A percentile compares a stretch with the other conserved stretches of the same genome.
Evolutionary conservation across 257 asterid species (phyloP).

Genomic region (Nicotiana obtusifolia): DNA sequence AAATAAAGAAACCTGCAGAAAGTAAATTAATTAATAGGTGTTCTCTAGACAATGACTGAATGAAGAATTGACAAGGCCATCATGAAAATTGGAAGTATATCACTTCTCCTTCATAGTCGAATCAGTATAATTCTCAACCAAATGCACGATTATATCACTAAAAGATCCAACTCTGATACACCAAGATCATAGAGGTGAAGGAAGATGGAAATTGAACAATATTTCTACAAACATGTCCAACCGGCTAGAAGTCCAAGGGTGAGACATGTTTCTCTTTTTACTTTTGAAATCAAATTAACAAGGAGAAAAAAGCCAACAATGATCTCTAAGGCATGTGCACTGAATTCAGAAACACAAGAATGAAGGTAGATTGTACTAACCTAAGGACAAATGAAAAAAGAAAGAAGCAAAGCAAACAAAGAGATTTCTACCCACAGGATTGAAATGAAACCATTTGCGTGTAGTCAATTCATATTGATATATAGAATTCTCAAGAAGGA

Average conservation of each 20-base stretch:
- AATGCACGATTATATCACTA: not conserved
- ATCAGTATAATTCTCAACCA: not conserved
- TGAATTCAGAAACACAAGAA: constrained; percentile 2
- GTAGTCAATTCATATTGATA: not conserved
- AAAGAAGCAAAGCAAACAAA: not conserved
- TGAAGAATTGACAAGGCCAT: not conserved
- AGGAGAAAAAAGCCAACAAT: not conserved
- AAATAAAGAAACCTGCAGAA: constrained; percentile 67
- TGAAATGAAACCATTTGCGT: not conserved
- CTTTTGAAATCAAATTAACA: not conserved
- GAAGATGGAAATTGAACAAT: not conserved
- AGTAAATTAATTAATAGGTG: not conserved
- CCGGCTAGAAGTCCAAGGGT: not conserved
- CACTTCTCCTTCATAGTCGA: not conserved
- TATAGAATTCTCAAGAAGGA: not conserved
- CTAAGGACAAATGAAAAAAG: not conserved
- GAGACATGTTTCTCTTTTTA: not conserved
- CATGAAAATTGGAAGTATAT: not conserved
- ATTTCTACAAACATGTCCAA: not conserved
- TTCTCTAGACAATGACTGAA: not conserved
- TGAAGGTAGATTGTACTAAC: not conserved
- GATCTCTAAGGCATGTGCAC: not conserved
- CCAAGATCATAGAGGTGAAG: not conserved
- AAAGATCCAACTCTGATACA: not conserved
- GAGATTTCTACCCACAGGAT: not conserved